Percentiles rank a stretch among this genome's conserved stretches.
Evolutionary conservation across 352 stramenopile genomes (phyloP).

Genomic region (Salisapilia sapeloensis): DNA sequence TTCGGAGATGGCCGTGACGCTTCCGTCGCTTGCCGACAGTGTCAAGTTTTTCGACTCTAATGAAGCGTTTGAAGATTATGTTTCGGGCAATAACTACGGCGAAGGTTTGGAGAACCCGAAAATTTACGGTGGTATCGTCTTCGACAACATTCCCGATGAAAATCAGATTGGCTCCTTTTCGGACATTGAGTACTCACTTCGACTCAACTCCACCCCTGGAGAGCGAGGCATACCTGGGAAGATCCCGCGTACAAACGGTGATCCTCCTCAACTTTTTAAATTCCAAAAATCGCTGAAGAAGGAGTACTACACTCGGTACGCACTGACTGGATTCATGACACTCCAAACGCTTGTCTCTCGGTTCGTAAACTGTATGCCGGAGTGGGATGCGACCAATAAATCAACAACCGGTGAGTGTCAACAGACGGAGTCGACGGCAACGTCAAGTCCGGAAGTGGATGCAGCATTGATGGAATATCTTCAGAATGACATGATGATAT

Average conservation of each 20-base stretch:
- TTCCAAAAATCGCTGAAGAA: conserved; percentile 8
- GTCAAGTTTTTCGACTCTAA: conserved; percentile 38
- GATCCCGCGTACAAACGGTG: conserved; percentile 8
- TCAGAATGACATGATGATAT: conserved; percentile 28
- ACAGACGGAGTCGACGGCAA: conserved; percentile 12
- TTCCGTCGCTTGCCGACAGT: conserved; percentile 35
- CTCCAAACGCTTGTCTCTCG: conserved; percentile 18
- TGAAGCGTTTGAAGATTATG: conserved; percentile 25
- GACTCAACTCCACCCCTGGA: conserved; percentile 23
- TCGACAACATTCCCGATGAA: conserved; percentile 16
- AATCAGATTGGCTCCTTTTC: conserved; percentile 12
- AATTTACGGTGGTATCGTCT: conserved; percentile 54
- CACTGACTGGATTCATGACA: conserved; percentile 10
- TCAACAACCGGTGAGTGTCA: conserved; percentile 26
- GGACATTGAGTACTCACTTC: conserved; percentile 27
- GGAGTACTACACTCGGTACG: conserved; percentile 10
- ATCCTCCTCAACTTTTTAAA: conserved; percentile 7
- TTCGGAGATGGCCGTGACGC: conserved; percentile 5
- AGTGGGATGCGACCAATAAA: conserved; percentile 13
- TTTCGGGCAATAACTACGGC: conserved; percentile 27
- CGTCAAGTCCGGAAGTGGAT: conserved; percentile 11
- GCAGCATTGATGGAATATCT: conserved; percentile 13
- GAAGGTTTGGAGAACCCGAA: conserved; percentile 18
- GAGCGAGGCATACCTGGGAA: conserved; percentile 5
- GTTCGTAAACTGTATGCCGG: conserved; percentile 14